Evolutionary conservation across 352 stramenopile genomes (phyloP).

Genomic region (Phytopythium montanum): DNA sequence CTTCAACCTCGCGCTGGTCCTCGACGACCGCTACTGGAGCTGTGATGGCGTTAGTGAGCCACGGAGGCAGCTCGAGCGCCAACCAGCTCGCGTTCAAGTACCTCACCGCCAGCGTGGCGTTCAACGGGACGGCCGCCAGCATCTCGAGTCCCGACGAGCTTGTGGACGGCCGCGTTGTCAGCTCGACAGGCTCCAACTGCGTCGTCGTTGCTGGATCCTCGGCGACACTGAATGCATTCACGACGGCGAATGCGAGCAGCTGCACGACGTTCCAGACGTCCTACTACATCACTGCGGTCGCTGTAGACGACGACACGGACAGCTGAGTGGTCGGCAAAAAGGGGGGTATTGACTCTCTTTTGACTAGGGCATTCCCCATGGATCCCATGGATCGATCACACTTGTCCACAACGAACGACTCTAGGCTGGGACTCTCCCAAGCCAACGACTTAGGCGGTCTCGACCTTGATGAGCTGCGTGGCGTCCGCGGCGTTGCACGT

Average conservation of each 20-base stretch:
- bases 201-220: background rate
- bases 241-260: background rate
- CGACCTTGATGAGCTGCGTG: constrained; percentile 37
- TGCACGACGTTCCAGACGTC: constrained; percentile 1
- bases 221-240: background rate
- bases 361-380: background rate
- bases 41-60: background rate
- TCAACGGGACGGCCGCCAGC: background rate
- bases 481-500: constrained; percentile 31
- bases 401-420: background rate
- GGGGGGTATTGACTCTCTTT: background rate
- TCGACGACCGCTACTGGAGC: background rate
- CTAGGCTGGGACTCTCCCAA: background rate
- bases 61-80: background rate
- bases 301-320: background rate
- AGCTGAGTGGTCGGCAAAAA: background rate
- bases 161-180: constrained; percentile 1
- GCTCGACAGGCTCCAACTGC: background rate
- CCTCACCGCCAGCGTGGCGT: background rate
- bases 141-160: background rate
- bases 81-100: background rate
- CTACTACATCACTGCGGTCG: background rate
- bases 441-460: constrained; percentile 16
- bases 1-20: background rate
- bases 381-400: too few relatives aligned